These are phyloP conservation scores for Entomortierella lignicola DNA, from an alignment of 192 early-diverging fungal genomes.

Conservation along the genomic window DNA sequence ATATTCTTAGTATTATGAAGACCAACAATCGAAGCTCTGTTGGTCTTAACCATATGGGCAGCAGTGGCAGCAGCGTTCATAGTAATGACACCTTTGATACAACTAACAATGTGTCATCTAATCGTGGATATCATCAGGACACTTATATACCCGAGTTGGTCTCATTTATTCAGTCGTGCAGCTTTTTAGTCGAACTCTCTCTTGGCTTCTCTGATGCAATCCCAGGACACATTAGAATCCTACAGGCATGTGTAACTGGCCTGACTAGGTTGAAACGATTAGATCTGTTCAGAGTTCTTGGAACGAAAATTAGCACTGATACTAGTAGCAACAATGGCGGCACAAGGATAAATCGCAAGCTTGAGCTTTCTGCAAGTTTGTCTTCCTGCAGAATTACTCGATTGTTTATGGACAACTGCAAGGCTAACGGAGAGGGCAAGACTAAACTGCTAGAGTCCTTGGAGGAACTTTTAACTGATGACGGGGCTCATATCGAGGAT, in stretches of 20 bases:
- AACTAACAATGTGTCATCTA: neutral
- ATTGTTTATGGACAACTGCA: slow-evolving; percentile 34
- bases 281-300: slow-evolving; percentile 32
- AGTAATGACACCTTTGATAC: slow-evolving; percentile 5
- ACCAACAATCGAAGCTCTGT: slow-evolving; percentile 19
- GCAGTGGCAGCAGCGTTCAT: slow-evolving; percentile 2
- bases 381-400: slow-evolving; percentile 12
- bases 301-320: neutral
- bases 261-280: slow-evolving; percentile 18
- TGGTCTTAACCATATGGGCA: neutral
- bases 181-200: slow-evolving; percentile 20
- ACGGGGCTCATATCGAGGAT: slow-evolving; percentile 22
- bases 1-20: slow-evolving; percentile 38
- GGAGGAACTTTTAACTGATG: slow-evolving; percentile 38
- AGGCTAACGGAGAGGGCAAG: slow-evolving; percentile 16
- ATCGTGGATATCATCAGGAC: slow-evolving; percentile 8
- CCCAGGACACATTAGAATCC: slow-evolving; percentile 40
- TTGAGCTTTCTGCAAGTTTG: slow-evolving; percentile 38
- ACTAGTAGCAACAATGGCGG: neutral
- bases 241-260: slow-evolving; percentile 21
- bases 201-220: slow-evolving; percentile 35
- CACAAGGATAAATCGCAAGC: slow-evolving; percentile 15
- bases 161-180: slow-evolving; percentile 21
- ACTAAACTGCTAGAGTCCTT: slow-evolving; percentile 22
- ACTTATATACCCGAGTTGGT: slow-evolving; percentile 31